Evolutionary conservation across 805 yeast genomes (phyloP).

Genomic region (Pichia occidentalis): DNA sequence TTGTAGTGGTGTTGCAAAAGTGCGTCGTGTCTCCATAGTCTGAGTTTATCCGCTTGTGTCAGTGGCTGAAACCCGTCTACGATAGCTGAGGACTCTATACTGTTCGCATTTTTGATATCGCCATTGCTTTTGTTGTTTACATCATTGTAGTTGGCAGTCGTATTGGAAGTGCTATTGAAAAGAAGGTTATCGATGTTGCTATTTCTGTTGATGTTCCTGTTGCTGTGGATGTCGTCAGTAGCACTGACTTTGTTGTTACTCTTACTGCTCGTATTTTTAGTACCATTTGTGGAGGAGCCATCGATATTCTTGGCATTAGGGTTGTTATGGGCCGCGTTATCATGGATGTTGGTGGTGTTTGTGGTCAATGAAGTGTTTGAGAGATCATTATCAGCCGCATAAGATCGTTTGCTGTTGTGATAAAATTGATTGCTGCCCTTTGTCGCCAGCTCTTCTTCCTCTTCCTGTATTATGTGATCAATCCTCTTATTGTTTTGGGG

Average conservation of each 20-base stretch:
- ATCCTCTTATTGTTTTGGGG: conserved; percentile 9
- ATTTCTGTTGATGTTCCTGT: not conserved
- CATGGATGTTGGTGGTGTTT: too few species aligned
- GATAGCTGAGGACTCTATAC: conserved; percentile 9
- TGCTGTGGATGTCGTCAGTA: not conserved
- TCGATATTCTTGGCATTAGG: too few species aligned
- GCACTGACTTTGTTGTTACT: not conserved
- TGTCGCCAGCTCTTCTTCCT: too few species aligned
- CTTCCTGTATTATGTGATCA: not conserved
- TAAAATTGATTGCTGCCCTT: too few species aligned
- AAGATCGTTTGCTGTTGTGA: too few species aligned
- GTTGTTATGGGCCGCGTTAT: too few species aligned
- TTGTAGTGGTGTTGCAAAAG: conserved; percentile 83
- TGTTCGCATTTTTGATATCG: not conserved
- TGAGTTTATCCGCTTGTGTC: conserved; percentile 75
- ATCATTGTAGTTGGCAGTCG: not conserved
- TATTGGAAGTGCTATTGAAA: not conserved
- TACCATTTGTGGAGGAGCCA: not conserved
- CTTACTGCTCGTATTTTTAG: not conserved
- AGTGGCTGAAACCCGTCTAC: conserved; percentile 35
- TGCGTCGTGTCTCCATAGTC: conserved; percentile 94
- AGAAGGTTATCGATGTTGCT: not conserved
- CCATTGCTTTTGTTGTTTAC: not conserved
- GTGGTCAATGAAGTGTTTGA: too few species aligned
- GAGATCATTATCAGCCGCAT: too few species aligned